Conservation (phyloP, 768 basidiomycete genomes). For the Agrocybe praecox region DNA sequence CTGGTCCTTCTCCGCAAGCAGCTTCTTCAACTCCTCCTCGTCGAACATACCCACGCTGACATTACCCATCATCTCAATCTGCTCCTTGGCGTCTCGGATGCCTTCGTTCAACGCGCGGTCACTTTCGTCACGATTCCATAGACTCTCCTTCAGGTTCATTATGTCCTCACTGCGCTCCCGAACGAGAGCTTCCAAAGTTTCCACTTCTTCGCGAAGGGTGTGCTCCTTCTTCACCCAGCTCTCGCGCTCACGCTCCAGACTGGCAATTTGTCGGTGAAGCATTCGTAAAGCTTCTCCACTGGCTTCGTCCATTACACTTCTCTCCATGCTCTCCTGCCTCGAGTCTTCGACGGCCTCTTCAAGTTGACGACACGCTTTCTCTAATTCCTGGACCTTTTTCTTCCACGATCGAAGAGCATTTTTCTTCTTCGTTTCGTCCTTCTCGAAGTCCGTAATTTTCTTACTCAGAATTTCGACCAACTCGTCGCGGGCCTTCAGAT, state of each 20-base stretch:
- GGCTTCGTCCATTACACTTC: constrained; percentile 84
- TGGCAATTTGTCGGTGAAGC: constrained; percentile 78
- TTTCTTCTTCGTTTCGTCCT: constrained; percentile 64
- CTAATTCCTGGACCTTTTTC: constrained; percentile 77
- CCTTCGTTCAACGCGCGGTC: constrained; percentile 57
- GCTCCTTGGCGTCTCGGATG: constrained; percentile 55
- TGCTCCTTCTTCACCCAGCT: constrained; percentile 49
- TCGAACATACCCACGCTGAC: constrained; percentile 43
- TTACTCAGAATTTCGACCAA: constrained; percentile 60
- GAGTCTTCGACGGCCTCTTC: constrained; percentile 91
- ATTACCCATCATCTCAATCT: constrained; percentile 61
- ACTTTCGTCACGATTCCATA: constrained; percentile 52
- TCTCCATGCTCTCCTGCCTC: constrained; percentile 77
- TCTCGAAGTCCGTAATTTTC: constrained; percentile 57
- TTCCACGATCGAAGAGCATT: constrained; percentile 62
- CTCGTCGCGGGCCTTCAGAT: constrained; percentile 74
- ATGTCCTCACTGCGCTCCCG: constrained; percentile 47
- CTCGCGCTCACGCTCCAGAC: constrained; percentile 68
- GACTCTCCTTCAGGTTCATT: constrained; percentile 42
- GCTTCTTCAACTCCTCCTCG: constrained; percentile 43
- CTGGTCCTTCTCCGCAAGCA: constrained; percentile 43
- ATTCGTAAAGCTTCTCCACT: constrained; percentile 78
- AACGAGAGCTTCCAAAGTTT: constrained; percentile 49
- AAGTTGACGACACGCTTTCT: constrained; percentile 61
- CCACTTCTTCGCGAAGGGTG: constrained; percentile 44